Evolutionary conservation across 2,329 filamentous ascomycete genomes (phyloP), one percentile per base, ranked within the genome.

Genomic region (Macrophomina pseudophaseolina): DNA sequence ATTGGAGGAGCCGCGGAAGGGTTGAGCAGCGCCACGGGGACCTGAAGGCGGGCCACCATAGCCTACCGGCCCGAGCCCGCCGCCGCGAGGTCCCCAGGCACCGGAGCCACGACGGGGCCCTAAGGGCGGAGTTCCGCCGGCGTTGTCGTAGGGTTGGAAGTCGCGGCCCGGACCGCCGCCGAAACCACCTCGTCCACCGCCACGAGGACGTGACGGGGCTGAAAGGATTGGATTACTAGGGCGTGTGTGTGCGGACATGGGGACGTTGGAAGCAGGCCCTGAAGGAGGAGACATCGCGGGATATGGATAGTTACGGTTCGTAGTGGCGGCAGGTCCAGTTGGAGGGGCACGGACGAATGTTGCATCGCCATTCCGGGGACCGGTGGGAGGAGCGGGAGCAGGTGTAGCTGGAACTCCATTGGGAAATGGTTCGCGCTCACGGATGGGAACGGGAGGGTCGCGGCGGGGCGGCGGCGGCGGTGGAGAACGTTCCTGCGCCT

Each of bases 1-100:
- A 67, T 79, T 82, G 70, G 73, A 78, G 5, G 76, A 78, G 32
- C 79, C 80, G 44, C 81, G 78, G 71, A 80, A 81, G 12, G 77
- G 73, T 14, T 73, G 69, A 5, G 73, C 68, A n/a, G 74, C 69
- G 40, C 76, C 67, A 7, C 66, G 69, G 42, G 78, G 77, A 2
- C 77, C 77, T 30, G 77, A 72, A 71, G 77, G 76, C 30, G 78
- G 70, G 18, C 72, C 73, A 9, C 70, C 71, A 49, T 69, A 49
- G 70, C 71, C 33, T 11, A 38, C 38, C 30, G 49, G 48, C 3
- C 52, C 52, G 30, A 35, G 62, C 18, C 74, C 74, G n/a, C 76
- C 75, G 38, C 75, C 73, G 42, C 74, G 71, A 23, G 64, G 72
- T 28, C 72, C 74, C 75, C 76, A 78, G 14, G 69, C 67, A 4